A percentile compares a stretch with the other conserved stretches of the same genome.
Evolutionary conservation across 1,284 basidiomycete species (phyloP).

Genomic region (Pseudozyma thailandica): DNA sequence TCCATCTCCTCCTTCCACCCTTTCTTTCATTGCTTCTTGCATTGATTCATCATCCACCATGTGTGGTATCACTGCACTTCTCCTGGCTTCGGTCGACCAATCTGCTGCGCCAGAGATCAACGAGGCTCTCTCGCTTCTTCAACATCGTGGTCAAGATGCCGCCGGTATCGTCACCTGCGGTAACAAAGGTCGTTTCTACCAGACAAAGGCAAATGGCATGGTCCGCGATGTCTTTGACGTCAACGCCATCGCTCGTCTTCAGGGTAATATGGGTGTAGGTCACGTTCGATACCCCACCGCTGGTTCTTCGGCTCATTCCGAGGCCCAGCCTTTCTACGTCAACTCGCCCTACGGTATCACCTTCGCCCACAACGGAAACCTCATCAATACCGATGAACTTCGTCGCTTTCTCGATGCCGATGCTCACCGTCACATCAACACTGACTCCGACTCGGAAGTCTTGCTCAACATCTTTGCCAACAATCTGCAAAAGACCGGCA

Average conservation of each 20-base stretch:
- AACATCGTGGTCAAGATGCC: conserved; percentile 85
- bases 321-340: conserved; percentile 99
- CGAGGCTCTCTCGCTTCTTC: conserved; percentile 67
- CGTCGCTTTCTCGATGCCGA: conserved; percentile 93
- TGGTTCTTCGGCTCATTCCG: conserved; percentile 93
- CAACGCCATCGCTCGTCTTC: conserved; percentile 79
- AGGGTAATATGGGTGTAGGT: conserved; percentile 96
- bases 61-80: conserved; percentile 67
- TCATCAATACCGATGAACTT: conserved; percentile 89
- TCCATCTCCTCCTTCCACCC: conserved; percentile 6
- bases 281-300: conserved; percentile 91
- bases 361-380: conserved; percentile 98
- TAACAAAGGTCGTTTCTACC: conserved; percentile 91
- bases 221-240: conserved; percentile 96
- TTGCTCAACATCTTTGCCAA: conserved; percentile 97
- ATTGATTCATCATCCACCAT: conserved; percentile 31
- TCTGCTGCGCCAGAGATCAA: conserved; percentile 65
- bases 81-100: conserved; percentile 55
- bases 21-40: background rate
- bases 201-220: conserved; percentile 99
- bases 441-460: conserved; percentile 96
- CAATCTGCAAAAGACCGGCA: conserved; percentile 97
- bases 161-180: conserved; percentile 98
- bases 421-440: conserved; percentile 98
- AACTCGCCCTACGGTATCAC: conserved; percentile 99